Percentiles rank a stretch among this genome's conserved stretches.
Evolutionary conservation across 139 green algal genomes (phyloP).

Genomic region (Chlamydomonas sp.): DNA sequence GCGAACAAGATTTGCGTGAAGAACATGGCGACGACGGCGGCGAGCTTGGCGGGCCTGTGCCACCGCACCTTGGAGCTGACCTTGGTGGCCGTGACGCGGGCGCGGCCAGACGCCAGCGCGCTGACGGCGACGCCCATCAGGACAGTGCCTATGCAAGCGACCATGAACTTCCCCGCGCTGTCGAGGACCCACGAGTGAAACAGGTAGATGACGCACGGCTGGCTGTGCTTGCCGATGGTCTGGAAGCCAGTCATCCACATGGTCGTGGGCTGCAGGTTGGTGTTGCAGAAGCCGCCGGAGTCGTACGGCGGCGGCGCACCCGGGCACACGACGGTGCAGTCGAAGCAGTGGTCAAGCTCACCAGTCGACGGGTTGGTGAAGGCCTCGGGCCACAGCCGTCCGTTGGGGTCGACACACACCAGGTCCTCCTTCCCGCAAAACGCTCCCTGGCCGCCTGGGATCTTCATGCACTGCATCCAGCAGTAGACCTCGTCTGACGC

Average conservation of each 20-base stretch:
- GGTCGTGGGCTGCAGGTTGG: slow-evolving; percentile 14
- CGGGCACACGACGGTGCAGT: slow-evolving; percentile 19
- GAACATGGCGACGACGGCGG: neutral
- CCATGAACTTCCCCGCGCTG: slow-evolving; percentile 20
- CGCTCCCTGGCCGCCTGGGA: neutral
- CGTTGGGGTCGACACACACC: neutral
- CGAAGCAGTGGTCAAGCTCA: slow-evolving; percentile 12
- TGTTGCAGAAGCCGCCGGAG: slow-evolving; percentile 23
- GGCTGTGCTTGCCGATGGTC: neutral
- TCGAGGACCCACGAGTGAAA: slow-evolving; percentile 26
- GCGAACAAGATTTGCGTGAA: neutral
- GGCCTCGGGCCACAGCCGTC: slow-evolving; percentile 21
- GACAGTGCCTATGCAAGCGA: slow-evolving; percentile 30
- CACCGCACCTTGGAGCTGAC: neutral
- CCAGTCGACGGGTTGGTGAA: neutral
- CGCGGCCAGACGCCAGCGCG: neutral
- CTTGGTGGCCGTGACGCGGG: neutral
- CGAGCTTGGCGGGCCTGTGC: neutral
- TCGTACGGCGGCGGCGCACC: neutral
- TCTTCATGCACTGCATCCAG: slow-evolving; percentile 27
- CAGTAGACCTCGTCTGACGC: slow-evolving; percentile 25
- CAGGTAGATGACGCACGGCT: slow-evolving; percentile 27
- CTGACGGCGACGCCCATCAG: slow-evolving; percentile 18
- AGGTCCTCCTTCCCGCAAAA: too few species aligned
- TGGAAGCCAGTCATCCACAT: slow-evolving; percentile 39